Evolutionary conservation across 129 eudicot genomes (phyloP).

Genomic region (Lactuca sativa): DNA sequence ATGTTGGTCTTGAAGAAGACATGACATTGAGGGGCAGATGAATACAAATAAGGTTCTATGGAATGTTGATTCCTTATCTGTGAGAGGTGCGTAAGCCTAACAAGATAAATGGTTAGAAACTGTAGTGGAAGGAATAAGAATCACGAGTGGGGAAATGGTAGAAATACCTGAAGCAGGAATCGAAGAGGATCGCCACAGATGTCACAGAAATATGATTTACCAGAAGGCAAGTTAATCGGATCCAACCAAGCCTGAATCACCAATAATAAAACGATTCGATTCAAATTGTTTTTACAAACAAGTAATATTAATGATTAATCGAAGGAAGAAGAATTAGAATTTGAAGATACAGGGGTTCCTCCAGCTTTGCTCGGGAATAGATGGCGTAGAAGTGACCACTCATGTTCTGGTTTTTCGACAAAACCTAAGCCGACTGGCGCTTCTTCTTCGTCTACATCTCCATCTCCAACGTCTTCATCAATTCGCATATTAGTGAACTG

Average conservation of each 20-base stretch:
- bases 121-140: neutral
- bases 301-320: neutral
- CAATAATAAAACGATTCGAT: constrained; percentile 12
- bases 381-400: constrained; percentile 73
- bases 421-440: constrained; percentile 52
- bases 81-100: constrained; percentile 77
- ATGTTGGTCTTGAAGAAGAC: constrained; percentile 83
- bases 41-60: constrained; percentile 74
- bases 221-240: constrained; percentile 70
- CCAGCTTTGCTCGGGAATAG: constrained; percentile 94
- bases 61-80: constrained; percentile 66
- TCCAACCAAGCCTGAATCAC: constrained; percentile 85
- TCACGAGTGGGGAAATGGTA: neutral
- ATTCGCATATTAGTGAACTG: constrained; percentile 45
- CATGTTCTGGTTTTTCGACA: constrained; percentile 56
- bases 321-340: neutral
- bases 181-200: constrained; percentile 85
- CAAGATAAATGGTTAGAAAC: neutral
- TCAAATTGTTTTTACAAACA: constrained; percentile 4
- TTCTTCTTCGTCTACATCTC: constrained; percentile 49
- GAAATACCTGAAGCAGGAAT: constrained; percentile 83
- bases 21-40: constrained; percentile 81
- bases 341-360: constrained; percentile 65
- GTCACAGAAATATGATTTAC: constrained; percentile 60
- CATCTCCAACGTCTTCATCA: constrained; percentile 45